Conservation (phyloP, 108 stramenopile species). For the Chaetoceros tenuissimus region DNA sequence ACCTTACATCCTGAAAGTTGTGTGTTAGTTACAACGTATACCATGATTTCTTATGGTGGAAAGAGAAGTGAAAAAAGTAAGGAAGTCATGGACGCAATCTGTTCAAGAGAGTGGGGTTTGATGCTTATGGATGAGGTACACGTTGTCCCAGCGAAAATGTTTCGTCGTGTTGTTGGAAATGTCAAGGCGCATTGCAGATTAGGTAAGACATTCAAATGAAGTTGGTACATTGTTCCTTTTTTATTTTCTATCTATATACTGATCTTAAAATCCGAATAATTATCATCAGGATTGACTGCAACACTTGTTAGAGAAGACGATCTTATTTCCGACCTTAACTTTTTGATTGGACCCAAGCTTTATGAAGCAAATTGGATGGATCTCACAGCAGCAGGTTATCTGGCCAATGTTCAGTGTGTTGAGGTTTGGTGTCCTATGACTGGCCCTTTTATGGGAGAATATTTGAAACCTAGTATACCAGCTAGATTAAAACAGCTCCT, state of each 20-base stretch:
- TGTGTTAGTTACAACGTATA: slow-evolving; percentile 96
- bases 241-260: too few species aligned
- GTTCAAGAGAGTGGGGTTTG: slow-evolving; percentile 95
- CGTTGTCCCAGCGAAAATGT: slow-evolving; percentile 92
- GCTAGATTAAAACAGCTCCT: slow-evolving; percentile 82
- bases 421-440: slow-evolving; percentile 99
- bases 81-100: slow-evolving; percentile 86
- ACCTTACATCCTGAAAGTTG: slow-evolving; percentile 79
- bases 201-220: too few species aligned
- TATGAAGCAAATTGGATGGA: slow-evolving; percentile 99
- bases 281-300: too few species aligned
- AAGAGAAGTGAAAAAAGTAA: slow-evolving; percentile 80
- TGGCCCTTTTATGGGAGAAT: slow-evolving; percentile 93
- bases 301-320: slow-evolving; percentile 99
- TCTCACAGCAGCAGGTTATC: slow-evolving; percentile 91
- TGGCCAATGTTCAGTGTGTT: slow-evolving; percentile 98
- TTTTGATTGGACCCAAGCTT: slow-evolving; percentile 98
- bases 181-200: slow-evolving; percentile 97
- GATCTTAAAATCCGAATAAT: too few species aligned
- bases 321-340: slow-evolving; percentile 93
- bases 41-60: slow-evolving; percentile 90
- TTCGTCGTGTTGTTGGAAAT: slow-evolving; percentile 83
- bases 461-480: slow-evolving; percentile 65
- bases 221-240: too few species aligned
- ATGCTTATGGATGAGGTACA: slow-evolving; percentile 98